Base-by-base conservation (phyloP, 2,329 filamentous ascomycete species). In the Dactylellina leptospora region DNA sequence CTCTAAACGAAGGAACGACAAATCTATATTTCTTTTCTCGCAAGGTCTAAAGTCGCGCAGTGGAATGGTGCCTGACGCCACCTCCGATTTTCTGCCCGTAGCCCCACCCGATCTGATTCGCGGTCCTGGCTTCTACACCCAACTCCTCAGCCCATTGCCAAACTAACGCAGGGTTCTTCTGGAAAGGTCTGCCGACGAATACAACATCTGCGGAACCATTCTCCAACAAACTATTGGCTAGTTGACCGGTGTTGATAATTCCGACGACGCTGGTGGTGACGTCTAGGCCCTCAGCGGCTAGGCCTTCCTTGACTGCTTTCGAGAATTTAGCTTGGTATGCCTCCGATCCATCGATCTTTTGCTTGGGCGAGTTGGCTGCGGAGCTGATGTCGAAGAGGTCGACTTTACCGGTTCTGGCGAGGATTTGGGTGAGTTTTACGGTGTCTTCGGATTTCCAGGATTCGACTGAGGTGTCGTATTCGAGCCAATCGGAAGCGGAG, bases 301-400 rank as follows among this genome's bases (percentile, higher is more conserved):
- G 63, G 9, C 73, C 75, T 18, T 76, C 66, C 54, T 76, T 77
- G 4, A 78, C 73, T 8, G 71, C 74, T 44, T 74, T 74, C 1
- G 77, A 64, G 22, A 78, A 77, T 40, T 61, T 74, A 10, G 70
- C 75, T 60, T 78, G 77, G 61, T 78, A 78, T 8, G 74, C 76
- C 5, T 74, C 74, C 2, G 76, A 74, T 1, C 64, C 22, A 27
- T 66, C 68, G n/a, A 75, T 74, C 10, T 44, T 58, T 18, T 73
- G 76, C 74, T 59, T 74, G 47, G 27, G 38, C 70, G 69, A 69
- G 74, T 64, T 56, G 63, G 28, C 93, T 30, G 88, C 91, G 0
- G 87, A 88, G 76, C 88, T 92, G 64, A 96, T 86, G 78, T 97
- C 93, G 27, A 96, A 83, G 13, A 96, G 82, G 78, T 97, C 93